Evolutionary conservation across 495 filamentous ascomycete species (phyloP), one percentile per base, ranked within the genome.

Genomic region (Podospora conica): DNA sequence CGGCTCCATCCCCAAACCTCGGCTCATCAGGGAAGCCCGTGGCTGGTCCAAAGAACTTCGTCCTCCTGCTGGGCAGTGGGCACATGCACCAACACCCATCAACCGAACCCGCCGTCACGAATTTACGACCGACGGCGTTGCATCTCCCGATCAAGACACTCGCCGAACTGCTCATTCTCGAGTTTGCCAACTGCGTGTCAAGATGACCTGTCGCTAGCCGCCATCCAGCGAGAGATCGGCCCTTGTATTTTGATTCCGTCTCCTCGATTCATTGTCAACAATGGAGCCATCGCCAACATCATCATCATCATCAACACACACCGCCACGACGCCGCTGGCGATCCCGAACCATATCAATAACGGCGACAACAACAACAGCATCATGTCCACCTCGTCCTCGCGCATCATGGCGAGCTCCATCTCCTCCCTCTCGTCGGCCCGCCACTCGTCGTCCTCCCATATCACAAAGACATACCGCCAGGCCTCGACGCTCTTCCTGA

Each of bases 401-500:
- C 55, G 28, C 24, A 55, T 79, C 23, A 77, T 84, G 27, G 76
- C 80, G 6, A 75, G 78, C 11, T 83, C 82, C 11, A 80, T 84
- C 55, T 75, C 81, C 8, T 81, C 81, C 11, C 70, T 79, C 20
- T 69, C 86, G 58, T 83, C 88, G 68, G 77, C 78, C 66, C 84
- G 86, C 27, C 80, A 83, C 60, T 79, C 82, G 40, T 80, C 84
- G 31, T 80, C 85, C 31, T 82, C 81, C n/a, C 84, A 87, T 68
- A 87, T 92, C 68, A 88, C 89, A 58, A 93, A 92, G 75, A 83
- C 90, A 5, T 97, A 96, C 79, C 89, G 93, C 66, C 91, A 94
- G 78, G 90, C 94, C 55, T 92, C 91, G 11, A 89, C 92, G 66
- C 86, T 97, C 8, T 98, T 94, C 77, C 80, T 98, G 53, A 98